phyloP scores from a whole-genome alignment of 164 flowering plant species.

The Tetracentron sinense region DNA sequence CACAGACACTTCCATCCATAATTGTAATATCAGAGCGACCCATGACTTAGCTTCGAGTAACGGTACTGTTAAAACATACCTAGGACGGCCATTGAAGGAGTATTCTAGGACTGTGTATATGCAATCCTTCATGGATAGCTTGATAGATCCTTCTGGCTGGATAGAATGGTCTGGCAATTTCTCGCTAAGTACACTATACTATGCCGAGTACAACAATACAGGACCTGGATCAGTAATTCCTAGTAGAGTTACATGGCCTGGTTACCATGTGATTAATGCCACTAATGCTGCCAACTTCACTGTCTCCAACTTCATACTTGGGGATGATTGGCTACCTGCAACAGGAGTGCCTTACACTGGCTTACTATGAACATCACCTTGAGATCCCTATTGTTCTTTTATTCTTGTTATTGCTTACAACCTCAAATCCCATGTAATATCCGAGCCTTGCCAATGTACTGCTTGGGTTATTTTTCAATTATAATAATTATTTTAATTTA shows the following conservation, averaged over 20 bases:
- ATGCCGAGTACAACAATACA: conserved; percentile 25
- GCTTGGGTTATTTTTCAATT: too few relatives aligned
- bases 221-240: conserved; percentile 23
- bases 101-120: conserved; percentile 19
- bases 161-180: conserved; percentile 22
- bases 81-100: conserved; percentile 28
- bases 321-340: conserved; percentile 22
- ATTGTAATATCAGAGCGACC: conserved; percentile 10
- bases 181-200: conserved; percentile 21
- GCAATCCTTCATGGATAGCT: conserved; percentile 18
- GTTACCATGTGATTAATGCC: conserved; percentile 16
- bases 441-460: not conserved
- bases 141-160: conserved; percentile 30
- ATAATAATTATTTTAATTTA: too few relatives aligned
- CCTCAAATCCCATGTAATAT: not conserved
- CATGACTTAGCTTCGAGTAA: conserved; percentile 13
- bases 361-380: not conserved
- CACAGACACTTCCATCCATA: conserved; percentile 24
- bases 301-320: conserved; percentile 14
- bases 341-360: conserved; percentile 27
- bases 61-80: conserved; percentile 7
- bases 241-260: conserved; percentile 21
- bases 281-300: conserved; percentile 19
- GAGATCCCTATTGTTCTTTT: not conserved
- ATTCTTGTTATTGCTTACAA: not conserved